Conservation (phyloP, 176 grass and related monocot genomes). For the Oryza meridionalis region DNA sequence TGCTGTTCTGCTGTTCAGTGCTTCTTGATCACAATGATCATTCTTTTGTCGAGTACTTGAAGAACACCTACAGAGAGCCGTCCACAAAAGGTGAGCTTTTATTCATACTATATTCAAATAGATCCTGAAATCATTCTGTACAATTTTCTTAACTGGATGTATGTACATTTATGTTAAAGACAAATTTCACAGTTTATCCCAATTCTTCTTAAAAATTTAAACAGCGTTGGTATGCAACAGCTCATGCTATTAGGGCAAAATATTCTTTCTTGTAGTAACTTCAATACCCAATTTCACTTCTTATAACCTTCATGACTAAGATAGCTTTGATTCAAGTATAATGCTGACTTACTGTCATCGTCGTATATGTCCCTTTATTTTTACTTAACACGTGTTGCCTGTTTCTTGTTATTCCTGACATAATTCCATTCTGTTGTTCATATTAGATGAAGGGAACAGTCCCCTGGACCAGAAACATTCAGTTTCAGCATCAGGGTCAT, state of each 20-base stretch:
- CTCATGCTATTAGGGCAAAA: not conserved
- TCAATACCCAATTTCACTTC: not conserved
- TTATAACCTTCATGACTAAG: not conserved
- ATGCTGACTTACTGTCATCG: not conserved
- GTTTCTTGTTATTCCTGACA: slow-evolving; percentile 2
- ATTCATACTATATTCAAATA: slow-evolving; percentile 14
- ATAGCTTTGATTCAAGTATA: slow-evolving; percentile 12
- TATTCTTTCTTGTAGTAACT: slow-evolving; percentile 2
- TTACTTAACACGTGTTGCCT: not conserved
- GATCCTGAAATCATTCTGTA: not conserved
- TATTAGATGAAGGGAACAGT: slow-evolving; percentile 44
- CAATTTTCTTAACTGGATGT: slow-evolving; percentile 3
- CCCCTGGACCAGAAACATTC: slow-evolving; percentile 41
- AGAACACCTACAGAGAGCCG: slow-evolving; percentile 49
- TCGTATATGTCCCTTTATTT: not conserved
- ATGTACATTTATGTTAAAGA: not conserved
- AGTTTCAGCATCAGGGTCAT: slow-evolving; percentile 42
- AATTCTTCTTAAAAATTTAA: slow-evolving; percentile 10
- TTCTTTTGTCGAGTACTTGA: slow-evolving; percentile 61
- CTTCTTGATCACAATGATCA: slow-evolving; percentile 60
- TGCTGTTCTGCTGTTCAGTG: slow-evolving; percentile 49
- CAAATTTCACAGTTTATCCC: not conserved
- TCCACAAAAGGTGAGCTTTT: slow-evolving; percentile 44
- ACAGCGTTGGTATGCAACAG: not conserved
- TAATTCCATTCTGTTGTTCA: slow-evolving; percentile 9